These are phyloP conservation scores for Citrus mangshanensis DNA, from an alignment of 345 rosid species.

Conservation along the genomic window DNA sequence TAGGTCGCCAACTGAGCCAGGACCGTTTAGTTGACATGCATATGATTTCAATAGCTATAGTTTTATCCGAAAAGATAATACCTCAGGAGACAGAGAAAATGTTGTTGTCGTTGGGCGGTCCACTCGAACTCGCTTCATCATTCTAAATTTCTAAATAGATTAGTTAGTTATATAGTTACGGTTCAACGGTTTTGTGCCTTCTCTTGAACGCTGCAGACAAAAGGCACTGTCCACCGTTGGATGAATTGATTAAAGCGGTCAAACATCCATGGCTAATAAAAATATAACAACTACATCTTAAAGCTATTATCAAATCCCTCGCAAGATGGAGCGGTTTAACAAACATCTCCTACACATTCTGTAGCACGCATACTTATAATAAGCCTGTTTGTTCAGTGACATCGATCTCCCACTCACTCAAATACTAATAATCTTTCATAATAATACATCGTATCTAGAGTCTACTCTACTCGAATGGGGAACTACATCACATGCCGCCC, in stretches of 20 bases:
- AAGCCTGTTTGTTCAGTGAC: background rate
- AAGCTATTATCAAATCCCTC: conserved; percentile 27
- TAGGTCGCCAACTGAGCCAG: accelerated
- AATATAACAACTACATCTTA: conserved; percentile 31
- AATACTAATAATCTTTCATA: background rate
- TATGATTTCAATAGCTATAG: background rate
- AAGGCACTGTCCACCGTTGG: conserved; percentile 25
- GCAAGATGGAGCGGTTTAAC: conserved; percentile 74
- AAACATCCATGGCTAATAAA: background rate
- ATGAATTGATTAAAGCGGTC: conserved; percentile 2
- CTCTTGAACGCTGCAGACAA: conserved; percentile 2
- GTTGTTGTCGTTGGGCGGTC: conserved; percentile 21
- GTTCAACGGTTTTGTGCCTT: conserved; percentile 57
- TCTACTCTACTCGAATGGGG: conserved; percentile 41
- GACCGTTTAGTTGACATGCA: too few relatives aligned
- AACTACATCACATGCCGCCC: conserved; percentile 32
- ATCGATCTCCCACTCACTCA: background rate
- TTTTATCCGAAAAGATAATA: background rate
- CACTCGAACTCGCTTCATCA: conserved; percentile 6
- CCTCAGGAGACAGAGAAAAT: background rate
- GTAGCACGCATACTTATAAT: background rate
- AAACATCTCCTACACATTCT: conserved; percentile 31
- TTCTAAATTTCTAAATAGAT: background rate
- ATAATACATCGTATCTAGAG: too few relatives aligned
- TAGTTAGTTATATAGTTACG: conserved; percentile 27